Percentiles rank a stretch among this genome's conserved stretches.
These are phyloP conservation scores for Gossypium herbaceum DNA, from an alignment of 345 rosid genomes.

Conservation along the genomic window DNA sequence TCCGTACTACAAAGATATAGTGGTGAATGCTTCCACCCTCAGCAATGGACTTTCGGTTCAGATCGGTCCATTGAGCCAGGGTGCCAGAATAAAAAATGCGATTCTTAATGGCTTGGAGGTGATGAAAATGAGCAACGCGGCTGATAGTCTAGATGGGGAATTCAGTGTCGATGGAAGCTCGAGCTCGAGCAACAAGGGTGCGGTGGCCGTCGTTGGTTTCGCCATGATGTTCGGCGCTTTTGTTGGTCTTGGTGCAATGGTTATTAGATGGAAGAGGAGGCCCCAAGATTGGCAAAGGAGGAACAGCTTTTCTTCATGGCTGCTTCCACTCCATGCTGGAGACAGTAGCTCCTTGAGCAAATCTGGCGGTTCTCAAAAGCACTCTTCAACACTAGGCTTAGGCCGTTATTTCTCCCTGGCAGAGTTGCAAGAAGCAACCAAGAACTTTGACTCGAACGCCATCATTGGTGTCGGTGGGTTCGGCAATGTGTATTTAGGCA, in stretches of 20 bases:
- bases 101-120: conserved; percentile 72
- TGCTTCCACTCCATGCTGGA: conserved; percentile 69
- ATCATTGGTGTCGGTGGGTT: conserved; percentile 83
- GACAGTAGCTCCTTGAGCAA: conserved; percentile 70
- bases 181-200: conserved; percentile 29
- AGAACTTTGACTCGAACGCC: conserved; percentile 52
- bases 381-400: conserved; percentile 57
- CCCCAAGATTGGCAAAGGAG: conserved; percentile 84
- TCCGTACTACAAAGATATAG: conserved; percentile 69
- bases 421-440: conserved; percentile 74
- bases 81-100: conserved; percentile 50
- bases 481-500: conserved; percentile 69
- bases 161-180: conserved; percentile 59
- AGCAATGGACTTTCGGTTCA: conserved; percentile 42
- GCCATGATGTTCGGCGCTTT: conserved; percentile 90
- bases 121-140: conserved; percentile 70
- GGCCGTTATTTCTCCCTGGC: conserved; percentile 63
- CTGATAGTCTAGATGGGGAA: conserved; percentile 69
- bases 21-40: conserved; percentile 52
- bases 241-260: conserved; percentile 81
- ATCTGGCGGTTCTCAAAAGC: conserved; percentile 49
- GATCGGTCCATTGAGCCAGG: conserved; percentile 58
- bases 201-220: conserved; percentile 73
- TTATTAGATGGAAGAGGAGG: conserved; percentile 68
- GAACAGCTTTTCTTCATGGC: conserved; percentile 81